Conservation (phyloP, 228 moss, liverwort and hornwort genomes). For the Sphagnum fallax region DNA sequence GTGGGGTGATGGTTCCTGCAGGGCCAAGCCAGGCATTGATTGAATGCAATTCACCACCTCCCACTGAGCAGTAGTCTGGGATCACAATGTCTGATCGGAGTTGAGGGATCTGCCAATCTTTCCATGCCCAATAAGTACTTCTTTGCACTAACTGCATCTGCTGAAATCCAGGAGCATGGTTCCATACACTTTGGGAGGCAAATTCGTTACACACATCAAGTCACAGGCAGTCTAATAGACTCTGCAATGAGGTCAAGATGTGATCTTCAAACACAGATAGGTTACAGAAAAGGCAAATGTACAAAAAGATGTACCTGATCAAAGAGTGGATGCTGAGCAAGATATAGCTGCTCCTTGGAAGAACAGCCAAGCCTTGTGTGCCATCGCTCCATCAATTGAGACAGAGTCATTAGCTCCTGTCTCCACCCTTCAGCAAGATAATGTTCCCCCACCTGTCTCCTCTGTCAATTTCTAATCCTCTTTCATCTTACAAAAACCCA, state of each 20-base stretch:
- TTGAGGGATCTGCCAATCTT: constrained; percentile 73
- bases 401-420: constrained; percentile 93
- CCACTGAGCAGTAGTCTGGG: constrained; percentile 84
- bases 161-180: too few relatives aligned
- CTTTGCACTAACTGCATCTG: constrained; percentile 5
- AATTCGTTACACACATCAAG: too few relatives aligned
- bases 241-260: too few relatives aligned
- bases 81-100: constrained; percentile 68
- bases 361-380: constrained; percentile 26
- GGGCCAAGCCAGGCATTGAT: constrained; percentile 96
- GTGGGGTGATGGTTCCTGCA: constrained; percentile 74
- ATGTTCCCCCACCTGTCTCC: constrained; percentile 80
- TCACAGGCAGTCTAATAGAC: too few relatives aligned
- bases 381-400: constrained; percentile 60
- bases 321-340: constrained; percentile 94
- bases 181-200: too few relatives aligned
- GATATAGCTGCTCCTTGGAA: constrained; percentile 61
- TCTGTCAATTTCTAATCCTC: background rate
- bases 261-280: background rate
- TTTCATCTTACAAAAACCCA: too few relatives aligned
- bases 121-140: constrained; percentile 22
- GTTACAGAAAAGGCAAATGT: background rate
- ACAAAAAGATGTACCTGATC: constrained; percentile 52
- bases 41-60: constrained; percentile 77
- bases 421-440: constrained; percentile 89